These are phyloP conservation scores for Reticulascus tulasneorum DNA, from an alignment of 2,329 filamentous ascomycete species.

Conservation along the genomic window DNA sequence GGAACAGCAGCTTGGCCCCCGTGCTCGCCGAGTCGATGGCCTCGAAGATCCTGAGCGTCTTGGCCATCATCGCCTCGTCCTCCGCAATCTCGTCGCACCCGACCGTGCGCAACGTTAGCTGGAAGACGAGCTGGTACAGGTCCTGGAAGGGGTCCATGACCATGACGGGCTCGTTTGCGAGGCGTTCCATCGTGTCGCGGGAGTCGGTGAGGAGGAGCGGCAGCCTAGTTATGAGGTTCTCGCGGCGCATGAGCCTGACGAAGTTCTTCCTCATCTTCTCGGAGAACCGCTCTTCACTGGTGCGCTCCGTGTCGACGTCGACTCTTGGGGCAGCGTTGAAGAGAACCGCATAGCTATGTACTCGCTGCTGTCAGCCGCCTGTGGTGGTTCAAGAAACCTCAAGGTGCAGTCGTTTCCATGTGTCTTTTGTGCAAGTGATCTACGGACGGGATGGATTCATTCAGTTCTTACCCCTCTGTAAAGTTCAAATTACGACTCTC, in stretches of 20 bases:
- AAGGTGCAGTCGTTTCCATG: neutral
- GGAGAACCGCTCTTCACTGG: constrained; percentile 16
- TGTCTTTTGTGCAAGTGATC: too few relatives aligned
- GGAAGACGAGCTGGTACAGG: constrained; percentile 49
- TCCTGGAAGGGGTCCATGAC: constrained; percentile 50
- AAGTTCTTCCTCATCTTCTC: constrained; percentile 24
- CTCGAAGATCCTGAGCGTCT: constrained; percentile 41
- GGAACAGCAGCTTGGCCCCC: constrained; percentile 45
- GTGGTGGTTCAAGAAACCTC: neutral
- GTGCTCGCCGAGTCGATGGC: constrained; percentile 39
- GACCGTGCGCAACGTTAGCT: constrained; percentile 54
- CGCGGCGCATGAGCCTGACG: constrained; percentile 30
- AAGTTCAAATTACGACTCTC: constrained; percentile 41
- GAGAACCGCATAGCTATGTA: constrained; percentile 22
- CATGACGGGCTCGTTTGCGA: constrained; percentile 24
- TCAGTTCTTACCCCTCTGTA: constrained; percentile 29
- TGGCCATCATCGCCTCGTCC: constrained; percentile 34
- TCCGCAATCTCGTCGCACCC: constrained; percentile 51
- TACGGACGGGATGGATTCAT: neutral
- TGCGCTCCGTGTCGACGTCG: constrained; percentile 5
- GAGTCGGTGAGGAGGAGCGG: constrained; percentile 39
- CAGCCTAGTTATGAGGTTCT: constrained; percentile 33
- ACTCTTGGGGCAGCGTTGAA: constrained; percentile 24
- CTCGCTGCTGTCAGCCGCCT: neutral
- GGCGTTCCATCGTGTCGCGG: constrained; percentile 28